Percentiles rank a stretch among this genome's conserved stretches.
These are phyloP conservation scores for Neurospora sp. DNA, from an alignment of 495 filamentous ascomycete species.

Conservation along the genomic window DNA sequence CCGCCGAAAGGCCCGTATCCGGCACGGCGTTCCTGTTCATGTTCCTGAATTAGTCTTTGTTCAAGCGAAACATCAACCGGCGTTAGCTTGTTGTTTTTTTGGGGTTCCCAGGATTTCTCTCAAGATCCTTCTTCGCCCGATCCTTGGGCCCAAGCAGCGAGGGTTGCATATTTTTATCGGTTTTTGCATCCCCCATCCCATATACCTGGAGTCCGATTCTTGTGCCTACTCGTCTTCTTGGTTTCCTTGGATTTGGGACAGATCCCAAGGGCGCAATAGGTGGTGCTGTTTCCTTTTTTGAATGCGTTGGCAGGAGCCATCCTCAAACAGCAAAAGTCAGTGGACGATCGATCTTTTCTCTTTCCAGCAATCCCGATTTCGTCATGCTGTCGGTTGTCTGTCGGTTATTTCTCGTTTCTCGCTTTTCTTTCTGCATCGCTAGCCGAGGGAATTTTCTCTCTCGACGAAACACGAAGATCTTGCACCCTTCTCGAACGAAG, in stretches of 20 bases:
- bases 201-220: neutral
- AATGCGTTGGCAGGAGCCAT: neutral
- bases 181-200: neutral
- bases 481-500: neutral
- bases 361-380: neutral
- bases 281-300: neutral
- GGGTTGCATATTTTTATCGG: neutral
- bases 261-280: neutral
- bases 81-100: neutral
- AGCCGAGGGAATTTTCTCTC: neutral
- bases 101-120: neutral
- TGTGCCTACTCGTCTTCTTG: neutral
- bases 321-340: neutral
- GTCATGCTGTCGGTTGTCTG: neutral
- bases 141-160: neutral
- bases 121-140: neutral
- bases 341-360: neutral
- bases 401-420: neutral
- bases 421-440: neutral
- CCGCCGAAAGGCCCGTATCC: neutral
- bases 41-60: neutral
- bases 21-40: neutral
- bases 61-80: neutral
- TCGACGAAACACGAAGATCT: neutral
- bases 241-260: neutral